Evolutionary conservation across 495 filamentous ascomycete species (phyloP), one percentile per base, ranked within the genome.

Genomic region (Hypoxylon lienhwacheense): DNA sequence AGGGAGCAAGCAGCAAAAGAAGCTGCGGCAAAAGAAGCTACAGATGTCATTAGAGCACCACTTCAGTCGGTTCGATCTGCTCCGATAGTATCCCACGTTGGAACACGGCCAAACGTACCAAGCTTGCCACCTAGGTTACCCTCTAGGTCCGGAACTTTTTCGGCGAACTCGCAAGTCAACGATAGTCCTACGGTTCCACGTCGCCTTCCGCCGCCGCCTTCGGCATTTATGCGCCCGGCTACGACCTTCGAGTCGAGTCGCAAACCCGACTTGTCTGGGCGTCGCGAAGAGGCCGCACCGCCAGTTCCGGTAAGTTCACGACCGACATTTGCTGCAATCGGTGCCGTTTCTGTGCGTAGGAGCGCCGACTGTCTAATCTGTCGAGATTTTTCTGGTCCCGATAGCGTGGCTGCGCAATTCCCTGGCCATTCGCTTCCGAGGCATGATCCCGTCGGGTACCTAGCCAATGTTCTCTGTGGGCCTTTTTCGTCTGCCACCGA

Each of bases 401-500:
- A 98, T 67, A 63, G 61, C 33, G 85, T 91, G 59, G 92, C 90
- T 2, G 81, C 88, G 15, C 87, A 79, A 47, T 88, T 89, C 65
- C 89, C 91, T 6, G 77, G 85, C 20, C 67, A 84, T 39, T 78
- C 80, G 6, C 77, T 93, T 24, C 87, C 88, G 3, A 74, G 77
- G 1, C 70, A 77, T 1, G 84, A 91, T 65, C 65, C 72, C n/a
- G 67, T 78, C 8, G 77, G 72, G 11, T 86, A 85, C 76, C 81
- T 98, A 10, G 90, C 91, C 0, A 72, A 79, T 29, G 82, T 86
- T 43, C 80, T 97, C 17, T 92, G 89, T 39, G 68, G 76, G 5
- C 90, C 89, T 1, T 97, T 97, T 66, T 70, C 82, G 4, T 93
- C 88, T 1, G 57, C 69, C 0, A 96, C 91, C 2, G 93, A 97